Percentiles rank a stretch among this genome's conserved stretches.
Evolutionary conservation across 768 basidiomycete genomes (phyloP).

Genomic region (Amanita polypyramis): DNA sequence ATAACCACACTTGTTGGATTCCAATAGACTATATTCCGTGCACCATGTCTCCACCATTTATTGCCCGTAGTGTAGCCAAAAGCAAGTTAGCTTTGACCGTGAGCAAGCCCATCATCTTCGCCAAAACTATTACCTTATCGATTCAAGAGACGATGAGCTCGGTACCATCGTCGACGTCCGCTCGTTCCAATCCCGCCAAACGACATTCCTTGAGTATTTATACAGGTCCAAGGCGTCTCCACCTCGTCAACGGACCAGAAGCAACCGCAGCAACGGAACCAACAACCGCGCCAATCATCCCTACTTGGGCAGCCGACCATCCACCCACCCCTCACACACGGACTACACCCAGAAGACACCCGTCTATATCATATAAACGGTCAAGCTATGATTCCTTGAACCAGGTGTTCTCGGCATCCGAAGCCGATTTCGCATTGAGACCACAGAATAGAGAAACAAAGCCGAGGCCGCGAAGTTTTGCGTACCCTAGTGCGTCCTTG

Average conservation of each 20-base stretch:
- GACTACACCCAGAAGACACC: slow-evolving; percentile 30
- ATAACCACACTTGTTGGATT: neutral
- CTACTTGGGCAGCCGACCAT: slow-evolving; percentile 8
- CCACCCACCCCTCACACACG: slow-evolving; percentile 11
- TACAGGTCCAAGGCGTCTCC: slow-evolving; percentile 30
- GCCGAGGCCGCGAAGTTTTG: neutral
- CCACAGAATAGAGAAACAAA: neutral
- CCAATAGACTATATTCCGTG: neutral
- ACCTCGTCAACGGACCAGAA: slow-evolving; percentile 31
- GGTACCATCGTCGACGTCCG: slow-evolving; percentile 5
- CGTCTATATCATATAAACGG: slow-evolving; percentile 43
- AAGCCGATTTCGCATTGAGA: neutral
- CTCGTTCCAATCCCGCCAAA: slow-evolving; percentile 12
- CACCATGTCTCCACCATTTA: neutral
- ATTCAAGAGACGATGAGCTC: slow-evolving; percentile 4
- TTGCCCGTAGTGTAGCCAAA: neutral
- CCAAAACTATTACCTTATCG: too few species aligned
- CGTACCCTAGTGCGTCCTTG: neutral
- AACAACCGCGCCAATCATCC: slow-evolving; percentile 5
- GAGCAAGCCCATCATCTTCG: too few species aligned
- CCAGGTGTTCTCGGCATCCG: neutral
- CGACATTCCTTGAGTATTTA: slow-evolving; percentile 22
- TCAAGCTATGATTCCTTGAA: slow-evolving; percentile 10
- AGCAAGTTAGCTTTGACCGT: too few species aligned
- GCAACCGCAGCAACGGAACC: slow-evolving; percentile 7